phyloP scores from a whole-genome alignment of 2,329 filamentous ascomycete species.

The Hypoxylon sp. region DNA sequence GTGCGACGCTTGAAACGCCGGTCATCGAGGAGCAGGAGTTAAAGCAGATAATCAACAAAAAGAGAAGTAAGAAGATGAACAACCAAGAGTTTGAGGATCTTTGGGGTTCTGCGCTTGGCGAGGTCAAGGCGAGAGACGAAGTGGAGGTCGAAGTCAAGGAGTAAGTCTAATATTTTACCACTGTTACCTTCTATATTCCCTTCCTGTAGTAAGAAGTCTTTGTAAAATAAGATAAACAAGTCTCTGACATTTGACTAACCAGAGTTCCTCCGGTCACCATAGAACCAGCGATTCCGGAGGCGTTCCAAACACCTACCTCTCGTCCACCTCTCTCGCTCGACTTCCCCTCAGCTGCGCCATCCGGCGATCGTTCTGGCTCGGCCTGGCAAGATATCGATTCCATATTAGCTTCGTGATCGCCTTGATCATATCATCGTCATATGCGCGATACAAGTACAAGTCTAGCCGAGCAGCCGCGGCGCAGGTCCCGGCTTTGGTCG shows the following conservation, averaged over 20 bases:
- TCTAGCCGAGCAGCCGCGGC: constrained; percentile 75
- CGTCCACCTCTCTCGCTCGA: constrained; percentile 90
- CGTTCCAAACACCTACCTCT: constrained; percentile 76
- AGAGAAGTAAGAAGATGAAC: constrained; percentile 85
- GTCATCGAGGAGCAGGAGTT: constrained; percentile 77
- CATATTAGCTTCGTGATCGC: constrained; percentile 78
- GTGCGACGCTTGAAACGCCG: constrained; percentile 71
- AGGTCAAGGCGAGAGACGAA: constrained; percentile 75
- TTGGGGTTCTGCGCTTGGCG: constrained; percentile 80
- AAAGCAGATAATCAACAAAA: constrained; percentile 81
- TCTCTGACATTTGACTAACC: constrained; percentile 85
- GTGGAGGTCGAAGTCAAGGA: constrained; percentile 62
- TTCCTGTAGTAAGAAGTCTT: constrained; percentile 46
- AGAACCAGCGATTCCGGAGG: constrained; percentile 77
- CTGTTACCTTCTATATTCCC: constrained; percentile 46
- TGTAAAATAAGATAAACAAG: constrained; percentile 43
- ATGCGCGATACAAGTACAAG: constrained; percentile 75
- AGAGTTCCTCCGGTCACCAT: constrained; percentile 80
- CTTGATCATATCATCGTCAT: constrained; percentile 67
- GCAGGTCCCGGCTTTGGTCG: constrained; percentile 85
- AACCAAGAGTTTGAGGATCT: constrained; percentile 93
- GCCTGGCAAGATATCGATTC: constrained; percentile 89
- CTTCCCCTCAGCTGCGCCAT: constrained; percentile 88
- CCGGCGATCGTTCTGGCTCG: constrained; percentile 82
- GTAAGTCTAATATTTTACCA: constrained; percentile 64